Percentiles rank a stretch among this genome's conserved stretches.
phyloP scores from a whole-genome alignment of 192 early-diverging fungal species.

The Backusella circina region DNA sequence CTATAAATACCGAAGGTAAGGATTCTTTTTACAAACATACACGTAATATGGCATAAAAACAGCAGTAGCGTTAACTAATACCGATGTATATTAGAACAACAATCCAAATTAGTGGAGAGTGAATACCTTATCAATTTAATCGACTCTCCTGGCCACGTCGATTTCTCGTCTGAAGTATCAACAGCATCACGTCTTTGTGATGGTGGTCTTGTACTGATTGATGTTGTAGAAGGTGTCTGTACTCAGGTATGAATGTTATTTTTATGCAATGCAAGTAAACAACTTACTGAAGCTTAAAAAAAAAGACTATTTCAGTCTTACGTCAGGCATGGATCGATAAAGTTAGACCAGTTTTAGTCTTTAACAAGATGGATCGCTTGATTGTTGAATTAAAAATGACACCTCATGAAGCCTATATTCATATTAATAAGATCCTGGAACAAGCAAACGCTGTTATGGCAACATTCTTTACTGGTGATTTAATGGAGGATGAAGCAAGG shows the following conservation, averaged over 20 bases:
- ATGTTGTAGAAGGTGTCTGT: slow-evolving; percentile 98
- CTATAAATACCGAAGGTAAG: slow-evolving; percentile 18
- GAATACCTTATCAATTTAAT: slow-evolving; percentile 97
- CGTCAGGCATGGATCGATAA: slow-evolving; percentile 93
- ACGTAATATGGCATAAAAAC: not conserved
- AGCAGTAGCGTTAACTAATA: not conserved
- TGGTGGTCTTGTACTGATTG: slow-evolving; percentile 92
- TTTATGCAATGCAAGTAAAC: not conserved
- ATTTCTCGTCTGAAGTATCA: slow-evolving; percentile 98
- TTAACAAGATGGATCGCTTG: slow-evolving; percentile 98
- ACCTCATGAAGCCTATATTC: slow-evolving; percentile 86
- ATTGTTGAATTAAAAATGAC: slow-evolving; percentile 93
- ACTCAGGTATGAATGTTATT: slow-evolving; percentile 65
- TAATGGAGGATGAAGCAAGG: slow-evolving; percentile 77
- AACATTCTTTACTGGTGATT: slow-evolving; percentile 88
- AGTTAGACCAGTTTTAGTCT: slow-evolving; percentile 87
- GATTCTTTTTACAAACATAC: not conserved
- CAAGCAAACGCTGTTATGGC: slow-evolving; percentile 97
- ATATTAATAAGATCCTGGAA: slow-evolving; percentile 92
- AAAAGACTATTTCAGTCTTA: slow-evolving; percentile 89
- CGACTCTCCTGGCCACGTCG: slow-evolving; percentile 98
- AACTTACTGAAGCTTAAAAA: not conserved
- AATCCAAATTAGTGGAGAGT: slow-evolving; percentile 24
- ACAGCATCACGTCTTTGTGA: slow-evolving; percentile 97
- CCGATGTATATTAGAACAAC: not conserved